These are phyloP conservation scores for Litchi chinensis DNA, from an alignment of 345 rosid species.

Conservation along the genomic window DNA sequence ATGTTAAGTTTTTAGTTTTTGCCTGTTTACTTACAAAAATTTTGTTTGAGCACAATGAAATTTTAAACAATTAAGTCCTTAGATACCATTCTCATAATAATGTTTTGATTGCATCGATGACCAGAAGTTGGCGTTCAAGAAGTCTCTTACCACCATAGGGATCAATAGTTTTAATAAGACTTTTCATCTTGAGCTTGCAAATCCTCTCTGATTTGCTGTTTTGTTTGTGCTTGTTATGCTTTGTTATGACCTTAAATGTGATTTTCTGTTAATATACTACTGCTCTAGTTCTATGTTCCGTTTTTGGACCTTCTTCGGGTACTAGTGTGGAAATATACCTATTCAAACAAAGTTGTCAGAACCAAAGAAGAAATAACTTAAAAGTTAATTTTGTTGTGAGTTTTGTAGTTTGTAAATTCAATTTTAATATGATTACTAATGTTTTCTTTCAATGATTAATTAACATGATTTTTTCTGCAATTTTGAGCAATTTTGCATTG, in stretches of 20 bases:
- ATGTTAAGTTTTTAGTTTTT: neutral
- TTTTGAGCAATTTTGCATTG: too few relatives aligned
- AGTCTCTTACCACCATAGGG: neutral
- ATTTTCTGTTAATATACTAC: conserved; percentile 17
- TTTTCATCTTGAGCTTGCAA: neutral
- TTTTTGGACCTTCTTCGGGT: too few relatives aligned
- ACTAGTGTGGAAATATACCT: too few relatives aligned
- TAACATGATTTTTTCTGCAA: too few relatives aligned
- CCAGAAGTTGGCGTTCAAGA: neutral
- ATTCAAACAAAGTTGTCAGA: too few relatives aligned
- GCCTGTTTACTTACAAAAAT: neutral
- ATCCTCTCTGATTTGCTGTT: neutral
- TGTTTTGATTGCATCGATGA: neutral
- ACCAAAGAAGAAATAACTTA: too few relatives aligned
- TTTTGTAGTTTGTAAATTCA: too few relatives aligned
- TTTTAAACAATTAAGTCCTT: neutral
- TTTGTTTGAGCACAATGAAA: neutral
- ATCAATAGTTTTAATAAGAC: too few relatives aligned
- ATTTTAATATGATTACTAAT: too few relatives aligned
- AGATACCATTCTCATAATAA: neutral
- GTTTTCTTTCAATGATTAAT: too few relatives aligned
- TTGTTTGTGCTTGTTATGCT: neutral
- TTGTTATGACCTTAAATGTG: conserved; percentile 12
- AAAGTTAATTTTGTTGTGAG: too few relatives aligned
- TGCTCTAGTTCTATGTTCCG: too few relatives aligned